Evolutionary conservation across 2,329 filamentous ascomycete genomes (phyloP).

Genomic region (Didymella keratinophila): DNA sequence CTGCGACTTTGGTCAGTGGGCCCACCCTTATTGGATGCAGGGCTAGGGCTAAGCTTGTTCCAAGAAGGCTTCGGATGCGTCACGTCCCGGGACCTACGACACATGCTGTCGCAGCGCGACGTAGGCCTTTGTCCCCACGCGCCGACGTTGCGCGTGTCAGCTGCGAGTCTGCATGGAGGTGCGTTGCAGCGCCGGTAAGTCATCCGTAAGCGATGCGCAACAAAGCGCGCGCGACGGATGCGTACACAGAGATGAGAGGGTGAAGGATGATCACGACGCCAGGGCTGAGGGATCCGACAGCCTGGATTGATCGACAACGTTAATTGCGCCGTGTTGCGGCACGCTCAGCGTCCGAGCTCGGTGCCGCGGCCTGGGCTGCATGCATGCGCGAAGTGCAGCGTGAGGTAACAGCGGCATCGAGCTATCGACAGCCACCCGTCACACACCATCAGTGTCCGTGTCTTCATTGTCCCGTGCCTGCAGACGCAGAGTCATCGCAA

Average conservation of each 20-base stretch:
- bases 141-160: constrained; percentile 18
- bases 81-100: constrained; percentile 45
- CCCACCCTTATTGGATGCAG: constrained; percentile 30
- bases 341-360: constrained; percentile 11
- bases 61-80: constrained; percentile 44
- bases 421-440: constrained; percentile 2
- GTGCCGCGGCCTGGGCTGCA: constrained; percentile 6
- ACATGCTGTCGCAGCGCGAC: constrained; percentile 32
- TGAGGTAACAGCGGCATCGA: neutral
- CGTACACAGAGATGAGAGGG: constrained; percentile 15
- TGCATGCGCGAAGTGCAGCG: neutral
- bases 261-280: constrained; percentile 12
- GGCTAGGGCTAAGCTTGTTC: constrained; percentile 44
- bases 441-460: neutral
- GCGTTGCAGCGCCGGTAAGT: neutral
- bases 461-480: neutral
- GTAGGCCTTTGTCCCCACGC: constrained; percentile 2
- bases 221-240: constrained; percentile 1
- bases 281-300: constrained; percentile 19
- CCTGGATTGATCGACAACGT: constrained; percentile 24
- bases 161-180: constrained; percentile 3
- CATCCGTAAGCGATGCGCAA: constrained; percentile 10
- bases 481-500: neutral
- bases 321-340: constrained; percentile 15
- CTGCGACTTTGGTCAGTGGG: constrained; percentile 13